These are phyloP conservation scores for Fomitopsis pinicola DNA, from an alignment of 1,284 basidiomycete genomes.

Conservation along the genomic window DNA sequence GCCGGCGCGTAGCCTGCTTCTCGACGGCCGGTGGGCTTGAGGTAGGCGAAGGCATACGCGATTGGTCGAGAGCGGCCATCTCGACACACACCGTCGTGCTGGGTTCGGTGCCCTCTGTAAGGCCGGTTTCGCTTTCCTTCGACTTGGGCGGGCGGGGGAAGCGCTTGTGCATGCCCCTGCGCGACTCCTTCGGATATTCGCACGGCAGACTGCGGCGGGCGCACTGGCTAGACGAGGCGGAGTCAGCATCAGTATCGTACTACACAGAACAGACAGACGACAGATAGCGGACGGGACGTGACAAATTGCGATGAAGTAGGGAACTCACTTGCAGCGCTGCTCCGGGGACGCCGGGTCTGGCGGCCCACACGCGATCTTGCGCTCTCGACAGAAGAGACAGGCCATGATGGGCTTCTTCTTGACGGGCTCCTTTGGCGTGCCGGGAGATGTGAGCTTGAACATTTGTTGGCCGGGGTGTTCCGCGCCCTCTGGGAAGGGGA, in stretches of 20 bases:
- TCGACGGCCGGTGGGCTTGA: too few species aligned
- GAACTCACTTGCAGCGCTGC: slow-evolving; percentile 31
- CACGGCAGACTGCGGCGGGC: slow-evolving; percentile 42
- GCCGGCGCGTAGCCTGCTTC: too few species aligned
- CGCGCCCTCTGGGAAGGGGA: slow-evolving; percentile 9
- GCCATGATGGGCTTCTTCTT: slow-evolving; percentile 35
- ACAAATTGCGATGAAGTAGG: too few species aligned
- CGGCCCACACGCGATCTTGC: slow-evolving; percentile 36
- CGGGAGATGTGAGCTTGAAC: slow-evolving; percentile 19
- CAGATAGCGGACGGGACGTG: background rate
- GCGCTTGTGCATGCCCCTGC: slow-evolving; percentile 48
- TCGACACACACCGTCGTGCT: background rate
- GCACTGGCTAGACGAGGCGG: slow-evolving; percentile 36
- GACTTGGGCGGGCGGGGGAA: slow-evolving; percentile 20
- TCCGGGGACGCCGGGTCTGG: slow-evolving; percentile 25
- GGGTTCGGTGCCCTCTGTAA: background rate
- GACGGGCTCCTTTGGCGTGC: slow-evolving; percentile 11
- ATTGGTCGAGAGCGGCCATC: background rate
- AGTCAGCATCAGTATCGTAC: background rate
- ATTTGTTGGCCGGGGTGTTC: slow-evolving; percentile 21
- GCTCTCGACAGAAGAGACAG: slow-evolving; percentile 35
- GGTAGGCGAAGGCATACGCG: too few species aligned
- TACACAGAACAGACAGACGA: background rate
- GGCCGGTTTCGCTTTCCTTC: slow-evolving; percentile 13
- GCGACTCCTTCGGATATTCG: slow-evolving; percentile 48